Percentiles rank a stretch among this genome's conserved stretches.
Evolutionary conservation across 306 rosid species (phyloP).

Genomic region (Biancaea sappan): DNA sequence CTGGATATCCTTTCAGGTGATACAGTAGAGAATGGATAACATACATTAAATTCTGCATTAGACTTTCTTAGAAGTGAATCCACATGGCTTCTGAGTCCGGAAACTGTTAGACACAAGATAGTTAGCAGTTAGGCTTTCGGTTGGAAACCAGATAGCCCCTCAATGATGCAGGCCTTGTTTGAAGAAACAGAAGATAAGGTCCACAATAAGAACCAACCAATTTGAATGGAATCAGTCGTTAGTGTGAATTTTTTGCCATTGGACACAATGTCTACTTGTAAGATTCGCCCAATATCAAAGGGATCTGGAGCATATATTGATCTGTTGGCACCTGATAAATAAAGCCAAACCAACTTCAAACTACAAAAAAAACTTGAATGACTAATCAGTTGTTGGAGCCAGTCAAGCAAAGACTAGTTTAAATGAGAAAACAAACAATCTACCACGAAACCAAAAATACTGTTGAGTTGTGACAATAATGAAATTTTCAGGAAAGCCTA

Average conservation of each 20-base stretch:
- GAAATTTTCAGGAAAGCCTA: too few species aligned
- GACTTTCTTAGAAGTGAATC: slow-evolving; percentile 82
- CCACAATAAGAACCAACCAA: slow-evolving; percentile 62
- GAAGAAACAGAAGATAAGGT: neutral
- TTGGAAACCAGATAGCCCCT: neutral
- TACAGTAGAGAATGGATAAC: slow-evolving; percentile 35
- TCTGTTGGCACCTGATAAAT: slow-evolving; percentile 67
- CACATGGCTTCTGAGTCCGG: slow-evolving; percentile 71
- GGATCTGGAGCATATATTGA: slow-evolving; percentile 87
- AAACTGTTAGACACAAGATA: slow-evolving; percentile 55
- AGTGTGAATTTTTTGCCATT: slow-evolving; percentile 64
- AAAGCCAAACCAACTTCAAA: slow-evolving; percentile 36
- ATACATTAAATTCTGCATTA: slow-evolving; percentile 79
- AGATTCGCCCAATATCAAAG: slow-evolving; percentile 83
- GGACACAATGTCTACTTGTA: slow-evolving; percentile 73
- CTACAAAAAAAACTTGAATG: neutral
- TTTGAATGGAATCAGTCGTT: slow-evolving; percentile 73
- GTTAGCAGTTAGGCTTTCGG: slow-evolving; percentile 37
- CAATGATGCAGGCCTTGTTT: neutral
- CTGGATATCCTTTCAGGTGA: slow-evolving; percentile 15
- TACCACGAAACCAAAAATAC: neutral
- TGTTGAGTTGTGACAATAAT: too few species aligned
- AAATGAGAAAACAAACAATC: slow-evolving; percentile 10
- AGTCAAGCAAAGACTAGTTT: slow-evolving; percentile 3
- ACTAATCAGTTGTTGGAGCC: slow-evolving; percentile 12